Evolutionary conservation across 1,139 yeast genomes (phyloP).

Genomic region (Kurtzmaniella quercitrusa): DNA sequence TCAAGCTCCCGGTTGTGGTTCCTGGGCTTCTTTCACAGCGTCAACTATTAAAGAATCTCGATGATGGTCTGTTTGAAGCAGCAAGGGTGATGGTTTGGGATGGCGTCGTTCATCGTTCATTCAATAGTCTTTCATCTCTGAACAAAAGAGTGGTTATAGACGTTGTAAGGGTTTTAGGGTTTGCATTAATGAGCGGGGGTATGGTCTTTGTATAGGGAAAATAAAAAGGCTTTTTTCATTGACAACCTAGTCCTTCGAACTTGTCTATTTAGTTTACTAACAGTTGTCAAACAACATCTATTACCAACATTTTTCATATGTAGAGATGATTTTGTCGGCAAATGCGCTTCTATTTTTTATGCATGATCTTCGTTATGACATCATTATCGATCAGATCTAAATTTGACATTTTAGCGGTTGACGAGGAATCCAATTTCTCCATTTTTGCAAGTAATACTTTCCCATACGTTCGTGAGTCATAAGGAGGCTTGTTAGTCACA

Average conservation of each 20-base stretch:
- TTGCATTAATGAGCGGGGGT: constrained; percentile 11
- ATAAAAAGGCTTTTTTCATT: background rate
- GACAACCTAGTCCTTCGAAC: background rate
- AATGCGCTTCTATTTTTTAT: background rate
- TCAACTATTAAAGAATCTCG: constrained; percentile 34
- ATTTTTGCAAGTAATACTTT: too few relatives aligned
- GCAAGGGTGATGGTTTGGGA: constrained; percentile 14
- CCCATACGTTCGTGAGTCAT: background rate
- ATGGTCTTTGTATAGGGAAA: background rate
- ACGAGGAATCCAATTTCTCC: too few relatives aligned
- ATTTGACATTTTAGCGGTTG: too few relatives aligned
- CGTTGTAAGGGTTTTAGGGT: constrained; percentile 40
- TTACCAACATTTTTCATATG: background rate
- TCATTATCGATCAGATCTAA: background rate
- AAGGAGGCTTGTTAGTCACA: background rate
- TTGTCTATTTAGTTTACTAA: background rate
- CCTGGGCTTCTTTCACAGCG: constrained; percentile 52
- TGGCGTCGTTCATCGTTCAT: constrained; percentile 10
- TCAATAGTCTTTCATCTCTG: constrained; percentile 17
- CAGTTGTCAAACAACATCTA: background rate
- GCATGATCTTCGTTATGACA: background rate
- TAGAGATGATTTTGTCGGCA: too few relatives aligned
- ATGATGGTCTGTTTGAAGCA: constrained; percentile 15
- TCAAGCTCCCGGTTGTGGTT: constrained; percentile 36
- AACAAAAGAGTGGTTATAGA: constrained; percentile 31